These are phyloP conservation scores for Fraxinus floribunda DNA, from an alignment of 305 asterid genomes.

Conservation along the genomic window DNA sequence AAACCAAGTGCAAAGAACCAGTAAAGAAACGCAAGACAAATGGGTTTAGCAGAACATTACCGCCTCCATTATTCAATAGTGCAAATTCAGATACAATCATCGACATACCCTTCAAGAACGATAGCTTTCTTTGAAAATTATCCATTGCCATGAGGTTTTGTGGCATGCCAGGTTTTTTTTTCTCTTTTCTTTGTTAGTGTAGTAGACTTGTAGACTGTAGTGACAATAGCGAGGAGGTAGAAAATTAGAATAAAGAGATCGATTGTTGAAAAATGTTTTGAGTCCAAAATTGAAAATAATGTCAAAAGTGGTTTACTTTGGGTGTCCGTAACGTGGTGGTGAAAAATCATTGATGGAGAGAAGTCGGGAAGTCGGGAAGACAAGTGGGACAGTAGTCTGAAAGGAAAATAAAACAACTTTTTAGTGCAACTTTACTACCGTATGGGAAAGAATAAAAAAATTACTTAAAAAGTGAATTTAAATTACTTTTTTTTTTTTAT, in stretches of 20 bases:
- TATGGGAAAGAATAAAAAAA: background rate
- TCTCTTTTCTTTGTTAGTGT: background rate
- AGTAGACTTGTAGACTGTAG: background rate
- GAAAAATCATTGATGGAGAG: background rate
- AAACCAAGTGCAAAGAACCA: slow-evolving; percentile 48
- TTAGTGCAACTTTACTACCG: background rate
- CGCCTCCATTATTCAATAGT: background rate
- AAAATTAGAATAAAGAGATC: background rate
- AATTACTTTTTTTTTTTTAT: no score
- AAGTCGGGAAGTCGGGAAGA: background rate
- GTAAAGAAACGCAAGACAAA: slow-evolving; percentile 50
- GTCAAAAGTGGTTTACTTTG: background rate
- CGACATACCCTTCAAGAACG: slow-evolving; percentile 26
- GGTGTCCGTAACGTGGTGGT: background rate
- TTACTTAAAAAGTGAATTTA: no score
- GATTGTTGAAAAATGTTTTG: background rate
- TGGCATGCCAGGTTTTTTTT: background rate
- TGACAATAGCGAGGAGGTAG: background rate
- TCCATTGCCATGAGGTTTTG: background rate
- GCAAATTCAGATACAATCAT: slow-evolving; percentile 27
- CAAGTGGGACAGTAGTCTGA: background rate
- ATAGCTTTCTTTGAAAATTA: background rate
- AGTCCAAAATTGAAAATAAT: background rate
- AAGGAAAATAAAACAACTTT: background rate
- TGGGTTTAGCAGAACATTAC: slow-evolving; percentile 43